Conservation (phyloP, 306 rosid species). For the Lathyrus oleraceus region DNA sequence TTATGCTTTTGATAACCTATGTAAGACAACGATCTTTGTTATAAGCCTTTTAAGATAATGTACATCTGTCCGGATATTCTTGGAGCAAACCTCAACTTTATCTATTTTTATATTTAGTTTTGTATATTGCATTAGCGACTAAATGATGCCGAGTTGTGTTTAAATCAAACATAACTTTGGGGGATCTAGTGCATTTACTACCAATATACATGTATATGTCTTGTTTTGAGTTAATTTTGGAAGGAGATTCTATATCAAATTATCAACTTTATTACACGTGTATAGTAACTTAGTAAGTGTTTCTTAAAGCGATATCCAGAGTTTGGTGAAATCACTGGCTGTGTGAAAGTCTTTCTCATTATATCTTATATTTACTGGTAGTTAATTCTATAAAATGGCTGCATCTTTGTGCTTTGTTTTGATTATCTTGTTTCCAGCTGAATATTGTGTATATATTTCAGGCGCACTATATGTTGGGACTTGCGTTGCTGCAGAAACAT, state of each 20-base stretch:
- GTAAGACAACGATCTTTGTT: not conserved
- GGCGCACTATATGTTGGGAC: constrained; percentile 96
- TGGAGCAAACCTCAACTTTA: not conserved
- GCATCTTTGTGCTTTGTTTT: constrained; percentile 2
- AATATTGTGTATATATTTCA: constrained; percentile 41
- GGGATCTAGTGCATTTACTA: not conserved
- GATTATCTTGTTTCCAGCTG: constrained; percentile 26
- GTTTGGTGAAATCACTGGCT: not conserved
- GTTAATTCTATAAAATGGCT: constrained; percentile 18
- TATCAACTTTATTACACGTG: constrained; percentile 12
- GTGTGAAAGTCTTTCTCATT: constrained; percentile 2
- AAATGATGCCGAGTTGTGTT: not conserved
- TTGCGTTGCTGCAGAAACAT: constrained; percentile 61
- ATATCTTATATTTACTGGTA: constrained; percentile 21
- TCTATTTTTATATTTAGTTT: not conserved
- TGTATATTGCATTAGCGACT: not conserved
- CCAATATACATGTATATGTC: not conserved
- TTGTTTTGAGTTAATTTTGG: not conserved
- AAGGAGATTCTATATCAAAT: not conserved
- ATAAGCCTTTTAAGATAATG: not conserved
- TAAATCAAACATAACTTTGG: not conserved
- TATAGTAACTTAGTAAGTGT: constrained; percentile 4
- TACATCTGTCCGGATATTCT: not conserved
- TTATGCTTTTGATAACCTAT: constrained; percentile 9
- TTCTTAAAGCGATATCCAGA: constrained; percentile 10